phyloP scores from a whole-genome alignment of 2,329 filamentous ascomycete species.

The Fusarium drepaniforme region DNA sequence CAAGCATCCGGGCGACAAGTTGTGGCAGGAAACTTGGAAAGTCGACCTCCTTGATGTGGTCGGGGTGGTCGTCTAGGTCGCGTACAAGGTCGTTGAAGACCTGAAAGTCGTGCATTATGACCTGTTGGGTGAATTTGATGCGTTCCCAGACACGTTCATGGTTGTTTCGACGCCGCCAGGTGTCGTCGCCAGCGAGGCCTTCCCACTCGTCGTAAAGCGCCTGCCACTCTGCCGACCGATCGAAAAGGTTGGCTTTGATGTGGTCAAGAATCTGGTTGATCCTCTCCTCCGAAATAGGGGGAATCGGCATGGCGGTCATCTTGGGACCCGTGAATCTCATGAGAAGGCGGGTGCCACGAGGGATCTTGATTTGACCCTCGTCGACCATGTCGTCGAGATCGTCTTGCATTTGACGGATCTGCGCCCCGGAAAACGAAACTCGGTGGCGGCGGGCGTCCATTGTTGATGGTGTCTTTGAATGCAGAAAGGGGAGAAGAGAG shows the following conservation, averaged over 20 bases:
- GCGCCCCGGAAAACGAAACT: no score
- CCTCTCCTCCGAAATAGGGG: background rate
- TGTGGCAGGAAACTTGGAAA: background rate
- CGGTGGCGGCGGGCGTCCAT: no score
- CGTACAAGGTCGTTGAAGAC: background rate
- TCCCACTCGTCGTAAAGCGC: background rate
- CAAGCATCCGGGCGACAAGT: background rate
- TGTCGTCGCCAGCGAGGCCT: no score
- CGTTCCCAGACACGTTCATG: no score
- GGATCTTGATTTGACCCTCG: background rate
- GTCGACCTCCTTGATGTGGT: background rate
- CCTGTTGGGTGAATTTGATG: background rate
- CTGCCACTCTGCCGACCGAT: background rate
- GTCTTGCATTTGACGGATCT: no score
- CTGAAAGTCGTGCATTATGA: background rate
- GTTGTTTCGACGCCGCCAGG: no score
- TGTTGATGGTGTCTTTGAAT: no score
- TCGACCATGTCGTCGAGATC: no score
- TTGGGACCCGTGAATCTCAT: no score
- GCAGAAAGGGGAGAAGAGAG: no score
- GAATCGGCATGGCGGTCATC: background rate
- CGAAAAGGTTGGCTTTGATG: background rate
- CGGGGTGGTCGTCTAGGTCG: background rate
- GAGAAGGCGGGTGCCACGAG: no score
- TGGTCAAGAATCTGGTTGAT: background rate